phyloP scores from a whole-genome alignment of 306 rosid species.

The Cicer arietinum region DNA sequence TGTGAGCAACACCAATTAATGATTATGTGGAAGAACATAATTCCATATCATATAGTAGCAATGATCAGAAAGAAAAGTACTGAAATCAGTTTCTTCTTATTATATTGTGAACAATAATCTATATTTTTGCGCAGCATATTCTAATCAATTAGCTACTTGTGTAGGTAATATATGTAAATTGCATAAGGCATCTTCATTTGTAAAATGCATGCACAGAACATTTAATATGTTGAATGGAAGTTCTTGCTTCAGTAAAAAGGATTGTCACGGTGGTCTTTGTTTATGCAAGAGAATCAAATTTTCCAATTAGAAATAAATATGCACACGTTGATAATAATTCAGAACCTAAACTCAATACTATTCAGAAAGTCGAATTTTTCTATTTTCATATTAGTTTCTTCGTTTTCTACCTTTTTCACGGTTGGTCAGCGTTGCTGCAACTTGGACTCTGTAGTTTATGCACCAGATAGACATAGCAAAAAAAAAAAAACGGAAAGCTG shows the following conservation, averaged over 20 bases:
- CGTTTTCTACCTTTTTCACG: no score
- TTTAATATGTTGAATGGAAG: not conserved
- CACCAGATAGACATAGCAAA: no score
- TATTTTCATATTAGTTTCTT: no score
- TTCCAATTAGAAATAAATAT: not conserved
- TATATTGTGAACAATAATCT: conserved; percentile 9
- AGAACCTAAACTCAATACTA: not conserved
- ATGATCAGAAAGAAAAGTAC: conserved; percentile 11
- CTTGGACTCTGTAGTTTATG: no score
- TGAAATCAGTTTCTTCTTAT: conserved; percentile 34
- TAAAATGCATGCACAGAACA: conserved; percentile 31
- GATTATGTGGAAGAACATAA: conserved; percentile 18
- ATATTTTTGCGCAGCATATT: not conserved
- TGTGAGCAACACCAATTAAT: not conserved
- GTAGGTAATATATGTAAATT: conserved; percentile 9
- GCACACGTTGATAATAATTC: not conserved
- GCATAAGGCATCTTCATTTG: not conserved
- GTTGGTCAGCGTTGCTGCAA: no score
- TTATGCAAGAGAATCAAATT: not conserved
- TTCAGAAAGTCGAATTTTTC: conserved; percentile 1
- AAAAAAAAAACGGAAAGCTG: no score
- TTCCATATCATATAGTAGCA: conserved; percentile 21
- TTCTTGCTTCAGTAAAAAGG: conserved; percentile 17
- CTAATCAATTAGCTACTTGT: not conserved
- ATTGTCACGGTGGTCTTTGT: not conserved